These are phyloP conservation scores for Pouteria glomerata DNA, from an alignment of 148 eudicot species.

Conservation along the genomic window DNA sequence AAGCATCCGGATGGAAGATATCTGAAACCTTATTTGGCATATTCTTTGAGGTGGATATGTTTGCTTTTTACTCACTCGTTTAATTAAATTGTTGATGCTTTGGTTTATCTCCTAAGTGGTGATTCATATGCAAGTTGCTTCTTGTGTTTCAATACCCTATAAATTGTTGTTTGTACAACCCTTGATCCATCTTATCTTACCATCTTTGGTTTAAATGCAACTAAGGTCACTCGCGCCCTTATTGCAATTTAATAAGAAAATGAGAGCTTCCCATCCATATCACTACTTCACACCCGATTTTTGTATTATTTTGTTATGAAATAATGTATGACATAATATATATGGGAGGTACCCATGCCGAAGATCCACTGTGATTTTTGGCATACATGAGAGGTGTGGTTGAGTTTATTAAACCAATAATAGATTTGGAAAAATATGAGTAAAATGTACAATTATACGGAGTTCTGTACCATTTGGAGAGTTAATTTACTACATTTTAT, in stretches of 20 bases:
- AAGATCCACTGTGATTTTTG: too few relatives aligned
- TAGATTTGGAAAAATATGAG: background rate
- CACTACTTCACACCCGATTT: background rate
- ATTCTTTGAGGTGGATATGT: slow-evolving; percentile 71
- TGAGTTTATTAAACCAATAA: background rate
- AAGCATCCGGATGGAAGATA: slow-evolving; percentile 34
- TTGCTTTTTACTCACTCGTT: background rate
- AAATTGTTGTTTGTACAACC: background rate
- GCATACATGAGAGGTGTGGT: background rate
- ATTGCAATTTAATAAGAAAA: background rate
- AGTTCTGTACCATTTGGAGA: background rate
- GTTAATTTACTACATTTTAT: background rate
- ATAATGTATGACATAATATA: background rate
- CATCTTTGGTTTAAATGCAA: background rate
- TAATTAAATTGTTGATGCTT: background rate
- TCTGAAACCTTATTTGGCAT: slow-evolving; percentile 74
- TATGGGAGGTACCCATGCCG: too few relatives aligned
- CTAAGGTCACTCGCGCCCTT: background rate
- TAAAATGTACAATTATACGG: background rate
- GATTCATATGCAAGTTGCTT: background rate
- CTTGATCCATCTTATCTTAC: background rate
- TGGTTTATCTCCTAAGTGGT: slow-evolving; percentile 3
- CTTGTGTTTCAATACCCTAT: background rate
- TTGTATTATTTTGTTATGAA: background rate
- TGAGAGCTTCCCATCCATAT: background rate